phyloP scores from a whole-genome alignment of 805 yeast species.

The Yarrowia phangngaensis region DNA sequence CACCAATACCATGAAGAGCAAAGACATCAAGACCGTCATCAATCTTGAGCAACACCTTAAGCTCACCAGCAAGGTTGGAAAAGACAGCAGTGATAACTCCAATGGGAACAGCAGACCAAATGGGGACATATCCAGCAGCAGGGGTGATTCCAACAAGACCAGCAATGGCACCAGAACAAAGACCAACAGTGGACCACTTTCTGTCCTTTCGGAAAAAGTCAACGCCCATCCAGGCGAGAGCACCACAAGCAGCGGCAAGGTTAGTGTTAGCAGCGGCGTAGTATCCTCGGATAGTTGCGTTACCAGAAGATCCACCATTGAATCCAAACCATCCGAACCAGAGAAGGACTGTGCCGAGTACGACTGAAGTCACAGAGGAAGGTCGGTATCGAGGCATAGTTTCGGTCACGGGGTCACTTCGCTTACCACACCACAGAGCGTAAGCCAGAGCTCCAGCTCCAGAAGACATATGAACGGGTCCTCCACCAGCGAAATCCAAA shows the following conservation, averaged over 20 bases:
- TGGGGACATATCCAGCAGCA: conserved; percentile 93
- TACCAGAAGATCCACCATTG: conserved; percentile 97
- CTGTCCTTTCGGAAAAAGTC: conserved; percentile 83
- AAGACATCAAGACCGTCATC: conserved; percentile 97
- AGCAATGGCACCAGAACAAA: conserved; percentile 88
- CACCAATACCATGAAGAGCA: conserved; percentile 93
- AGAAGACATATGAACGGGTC: conserved; percentile 93
- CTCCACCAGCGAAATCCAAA: conserved; percentile 97
- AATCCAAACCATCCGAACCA: conserved; percentile 99
- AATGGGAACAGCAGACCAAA: conserved; percentile 80
- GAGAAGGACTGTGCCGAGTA: conserved; percentile 86
- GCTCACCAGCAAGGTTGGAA: conserved; percentile 81
- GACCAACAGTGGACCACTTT: conserved; percentile 90
- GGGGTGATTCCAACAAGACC: conserved; percentile 96
- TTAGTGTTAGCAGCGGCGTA: conserved; percentile 92
- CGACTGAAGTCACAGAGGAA: conserved; percentile 85
- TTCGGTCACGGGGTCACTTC: conserved; percentile 62
- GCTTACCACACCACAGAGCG: conserved; percentile 86
- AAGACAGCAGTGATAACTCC: conserved; percentile 74
- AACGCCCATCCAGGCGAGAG: conserved; percentile 87
- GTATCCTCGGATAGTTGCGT: conserved; percentile 88
- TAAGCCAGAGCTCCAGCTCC: conserved; percentile 95
- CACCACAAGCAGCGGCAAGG: conserved; percentile 90
- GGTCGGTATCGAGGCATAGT: conserved; percentile 88
- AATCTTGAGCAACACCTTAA: conserved; percentile 65